Base-by-base conservation (phyloP, 1,139 yeast genomes). In the Meyerozyma athensensis region DNA sequence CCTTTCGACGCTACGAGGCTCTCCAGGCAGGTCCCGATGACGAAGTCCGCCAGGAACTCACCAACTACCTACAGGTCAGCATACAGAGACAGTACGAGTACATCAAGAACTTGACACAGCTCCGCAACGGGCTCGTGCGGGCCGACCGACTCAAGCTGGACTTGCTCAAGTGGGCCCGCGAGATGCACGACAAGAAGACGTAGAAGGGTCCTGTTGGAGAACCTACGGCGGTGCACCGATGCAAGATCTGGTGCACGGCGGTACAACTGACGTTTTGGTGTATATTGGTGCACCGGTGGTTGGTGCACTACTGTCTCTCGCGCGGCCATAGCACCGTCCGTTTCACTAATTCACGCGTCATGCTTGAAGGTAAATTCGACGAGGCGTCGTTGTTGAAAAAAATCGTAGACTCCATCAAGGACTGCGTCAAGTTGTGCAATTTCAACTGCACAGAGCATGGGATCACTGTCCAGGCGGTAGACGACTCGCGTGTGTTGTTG, bases 301-400 rank as follows among this genome's bases (percentile, higher is more conserved):
- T n/a, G n/a, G n/a, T n/a, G 26, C 28, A 8, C 7, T 8, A 5
- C 7, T 12, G 16, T 7, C 16, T 10, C 28, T 14, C 26, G 7
- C 28, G 28, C 22, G 8, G 8, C 8, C 22, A 8, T 19, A 19
- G 22, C 22, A 19, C 8, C n/a, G 8, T 8, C 4, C 28, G 28
- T 17, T 14, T 24, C 28, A 12, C 13, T 24, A 12, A 12, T 24
- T 24, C 28, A 24, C 18, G 13, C 12, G 34, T 26, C 26, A 92
- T 92, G 97, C 81, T 92, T 72, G 98, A 92, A 79, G 98, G 97
- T 50, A 89, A 89, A 72, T 86, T 92, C 53, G 92, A 84, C 55
- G 90, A 89, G 71, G 96, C 98, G 44, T 77, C 90, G 44, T 77
- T 89, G 53, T 78, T 94, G 59, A 92, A 92, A 66, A 87, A 86